Conservation (phyloP, 805 yeast species). For the Hanseniaspora taiwanica region DNA sequence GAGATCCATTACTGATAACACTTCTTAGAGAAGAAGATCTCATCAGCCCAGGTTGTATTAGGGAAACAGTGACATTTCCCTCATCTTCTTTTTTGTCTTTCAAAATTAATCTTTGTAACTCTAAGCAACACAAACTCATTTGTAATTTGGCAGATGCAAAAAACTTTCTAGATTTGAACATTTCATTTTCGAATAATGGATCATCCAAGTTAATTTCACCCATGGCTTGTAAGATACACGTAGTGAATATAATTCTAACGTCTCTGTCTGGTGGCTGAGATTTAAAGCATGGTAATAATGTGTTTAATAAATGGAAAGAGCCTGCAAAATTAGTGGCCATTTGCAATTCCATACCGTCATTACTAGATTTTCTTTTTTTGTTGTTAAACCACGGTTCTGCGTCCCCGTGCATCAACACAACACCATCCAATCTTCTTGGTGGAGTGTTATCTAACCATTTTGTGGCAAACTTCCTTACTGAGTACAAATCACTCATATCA, state of each 20-base stretch:
- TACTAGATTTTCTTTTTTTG: slow-evolving; percentile 40
- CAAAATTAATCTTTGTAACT: slow-evolving; percentile 50
- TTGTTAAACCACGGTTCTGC: slow-evolving; percentile 50
- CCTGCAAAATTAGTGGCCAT: slow-evolving; percentile 71
- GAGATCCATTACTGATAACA: slow-evolving; percentile 60
- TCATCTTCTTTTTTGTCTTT: slow-evolving; percentile 50
- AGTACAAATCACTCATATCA: slow-evolving; percentile 59
- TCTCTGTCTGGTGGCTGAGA: slow-evolving; percentile 93
- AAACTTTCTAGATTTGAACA: slow-evolving; percentile 51
- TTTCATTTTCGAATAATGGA: slow-evolving; percentile 44
- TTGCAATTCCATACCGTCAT: slow-evolving; percentile 80
- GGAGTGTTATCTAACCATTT: slow-evolving; percentile 86
- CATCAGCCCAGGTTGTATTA: slow-evolving; percentile 89
- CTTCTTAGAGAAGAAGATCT: slow-evolving; percentile 79
- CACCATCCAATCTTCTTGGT: slow-evolving; percentile 82
- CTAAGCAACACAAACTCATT: slow-evolving; percentile 61
- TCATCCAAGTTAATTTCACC: slow-evolving; percentile 53
- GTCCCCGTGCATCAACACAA: slow-evolving; percentile 80
- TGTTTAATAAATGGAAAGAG: slow-evolving; percentile 66
- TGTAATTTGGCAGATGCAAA: slow-evolving; percentile 76
- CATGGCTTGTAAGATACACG: slow-evolving; percentile 66
- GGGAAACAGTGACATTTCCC: slow-evolving; percentile 46
- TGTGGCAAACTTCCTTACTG: slow-evolving; percentile 83
- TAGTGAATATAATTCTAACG: slow-evolving; percentile 66
- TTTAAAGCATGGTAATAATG: slow-evolving; percentile 71